Base-by-base conservation (phyloP, 2,329 filamentous ascomycete species). In the Colletotrichum musicola region DNA sequence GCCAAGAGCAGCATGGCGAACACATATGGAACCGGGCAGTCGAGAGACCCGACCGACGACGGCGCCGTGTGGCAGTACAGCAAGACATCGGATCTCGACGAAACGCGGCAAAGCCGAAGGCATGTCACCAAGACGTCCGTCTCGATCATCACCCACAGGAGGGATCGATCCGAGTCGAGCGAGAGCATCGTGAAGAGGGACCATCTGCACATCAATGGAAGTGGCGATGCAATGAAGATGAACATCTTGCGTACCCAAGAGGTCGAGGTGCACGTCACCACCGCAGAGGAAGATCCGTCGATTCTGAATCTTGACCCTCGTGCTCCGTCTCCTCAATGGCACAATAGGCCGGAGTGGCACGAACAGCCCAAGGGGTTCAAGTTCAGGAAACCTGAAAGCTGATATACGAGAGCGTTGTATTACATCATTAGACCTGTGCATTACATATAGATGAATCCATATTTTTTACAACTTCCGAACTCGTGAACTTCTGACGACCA, bases 281-380 rank as follows among this genome's bases (percentile, higher is more conserved):
- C 27, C 5, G 53, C 53, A 14, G 47, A 20, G 5, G 59, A 63
- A n/a, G 59, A 63, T 10, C 20, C 27, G 4, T 44, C 63, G 40
- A 50, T n/a, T 10, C 7, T 20, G 38, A 42, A 14, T 6, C 59
- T 22, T n/a, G 64, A 49, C 4, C 60, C 64, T 14, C 35, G 64
- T 3, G 38, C 60, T 1, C 64, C 64, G 2, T 67, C 64, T 12
- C 64, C 64, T 9, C 46, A 62, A 20, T 67, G 53, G 10, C 59
- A 67, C 6, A 64, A 64, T n/a, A 40, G 59, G 14, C 60, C 64
- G 1, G 64, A 67, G 18, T 67, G 64, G 60, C 59, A 63, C 20
- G 44, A 67, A 10, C 12, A 35, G 6, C 27, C 64, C 14, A 6
- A 44, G 7, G 53, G 18, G 14, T 46, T 42, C 13, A 59, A 27